A percentile compares a stretch with the other conserved stretches of the same genome.
Evolutionary conservation across 768 basidiomycete genomes (phyloP).

Genomic region (Sarcodon aspratus): DNA sequence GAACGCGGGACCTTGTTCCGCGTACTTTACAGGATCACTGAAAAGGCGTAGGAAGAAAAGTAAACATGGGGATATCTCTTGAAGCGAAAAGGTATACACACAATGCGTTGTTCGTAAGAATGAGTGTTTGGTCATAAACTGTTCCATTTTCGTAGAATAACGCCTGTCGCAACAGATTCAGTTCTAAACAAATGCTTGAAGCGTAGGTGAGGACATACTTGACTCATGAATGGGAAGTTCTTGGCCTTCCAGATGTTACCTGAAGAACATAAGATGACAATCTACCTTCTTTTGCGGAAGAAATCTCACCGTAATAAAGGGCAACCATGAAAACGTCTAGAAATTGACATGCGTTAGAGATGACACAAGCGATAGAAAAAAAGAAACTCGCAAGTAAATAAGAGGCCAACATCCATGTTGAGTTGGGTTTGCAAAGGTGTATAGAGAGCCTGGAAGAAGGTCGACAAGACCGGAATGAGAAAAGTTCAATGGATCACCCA

Average conservation of each 20-base stretch:
- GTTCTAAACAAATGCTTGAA: not conserved
- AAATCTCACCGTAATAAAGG: too few relatives aligned
- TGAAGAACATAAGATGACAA: slow-evolving; percentile 30
- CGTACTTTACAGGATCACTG: too few relatives aligned
- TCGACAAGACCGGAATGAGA: too few relatives aligned
- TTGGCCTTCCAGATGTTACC: slow-evolving; percentile 46
- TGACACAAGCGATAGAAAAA: slow-evolving; percentile 16
- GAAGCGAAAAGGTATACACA: slow-evolving; percentile 8
- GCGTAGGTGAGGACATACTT: slow-evolving; percentile 4
- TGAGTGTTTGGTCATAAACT: slow-evolving; percentile 36
- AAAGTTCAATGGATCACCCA: slow-evolving; percentile 10
- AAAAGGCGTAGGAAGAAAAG: slow-evolving; percentile 34
- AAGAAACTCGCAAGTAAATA: slow-evolving; percentile 20
- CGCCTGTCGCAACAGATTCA: slow-evolving; percentile 29
- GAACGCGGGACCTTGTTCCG: too few relatives aligned
- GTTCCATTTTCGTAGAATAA: slow-evolving; percentile 43
- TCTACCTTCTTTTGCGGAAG: too few relatives aligned
- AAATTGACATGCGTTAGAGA: not conserved
- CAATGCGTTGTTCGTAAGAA: slow-evolving; percentile 37
- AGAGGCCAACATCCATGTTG: slow-evolving; percentile 16
- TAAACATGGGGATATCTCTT: slow-evolving; percentile 15
- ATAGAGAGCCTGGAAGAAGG: slow-evolving; percentile 28
- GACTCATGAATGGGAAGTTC: slow-evolving; percentile 43
- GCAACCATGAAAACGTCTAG: slow-evolving; percentile 13
- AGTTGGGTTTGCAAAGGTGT: slow-evolving; percentile 15